These are phyloP conservation scores for Zopfia rhizophila DNA, from an alignment of 2,329 filamentous ascomycete genomes.

Conservation along the genomic window DNA sequence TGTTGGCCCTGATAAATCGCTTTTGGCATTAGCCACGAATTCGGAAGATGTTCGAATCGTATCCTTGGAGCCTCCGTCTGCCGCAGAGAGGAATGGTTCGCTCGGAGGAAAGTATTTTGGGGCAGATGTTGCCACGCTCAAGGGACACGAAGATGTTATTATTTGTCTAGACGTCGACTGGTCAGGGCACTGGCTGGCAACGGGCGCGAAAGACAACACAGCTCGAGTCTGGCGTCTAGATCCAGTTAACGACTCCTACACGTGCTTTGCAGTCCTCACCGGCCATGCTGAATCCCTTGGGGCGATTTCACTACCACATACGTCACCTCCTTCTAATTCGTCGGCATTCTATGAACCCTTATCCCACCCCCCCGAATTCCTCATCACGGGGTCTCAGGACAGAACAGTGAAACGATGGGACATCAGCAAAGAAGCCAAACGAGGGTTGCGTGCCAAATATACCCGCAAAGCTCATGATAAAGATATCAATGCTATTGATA, in stretches of 20 bases:
- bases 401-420: conserved; percentile 97
- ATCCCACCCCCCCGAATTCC: conserved; percentile 80
- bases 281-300: conserved; percentile 95
- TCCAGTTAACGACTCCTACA: conserved; percentile 75
- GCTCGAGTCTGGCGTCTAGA: conserved; percentile 92
- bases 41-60: conserved; percentile 92
- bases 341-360: conserved; percentile 78
- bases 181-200: conserved; percentile 97
- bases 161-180: conserved; percentile 95
- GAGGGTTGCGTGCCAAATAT: conserved; percentile 74
- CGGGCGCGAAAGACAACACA: conserved; percentile 96
- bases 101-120: conserved; percentile 76
- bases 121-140: conserved; percentile 84
- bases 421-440: conserved; percentile 63
- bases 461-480: conserved; percentile 98
- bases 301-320: conserved; percentile 84
- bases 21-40: conserved; percentile 92
- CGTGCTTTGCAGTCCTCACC: conserved; percentile 83
- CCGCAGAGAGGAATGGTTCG: conserved; percentile 35
- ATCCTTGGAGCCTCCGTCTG: conserved; percentile 64
- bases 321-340: conserved; percentile 73
- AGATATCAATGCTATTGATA: conserved; percentile 94
- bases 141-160: conserved; percentile 94
- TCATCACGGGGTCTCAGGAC: conserved; percentile 94
- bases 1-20: conserved; percentile 79